Evolutionary conservation across 2,329 filamentous ascomycete species (phyloP).

Genomic region (Monilinia aucupariae): DNA sequence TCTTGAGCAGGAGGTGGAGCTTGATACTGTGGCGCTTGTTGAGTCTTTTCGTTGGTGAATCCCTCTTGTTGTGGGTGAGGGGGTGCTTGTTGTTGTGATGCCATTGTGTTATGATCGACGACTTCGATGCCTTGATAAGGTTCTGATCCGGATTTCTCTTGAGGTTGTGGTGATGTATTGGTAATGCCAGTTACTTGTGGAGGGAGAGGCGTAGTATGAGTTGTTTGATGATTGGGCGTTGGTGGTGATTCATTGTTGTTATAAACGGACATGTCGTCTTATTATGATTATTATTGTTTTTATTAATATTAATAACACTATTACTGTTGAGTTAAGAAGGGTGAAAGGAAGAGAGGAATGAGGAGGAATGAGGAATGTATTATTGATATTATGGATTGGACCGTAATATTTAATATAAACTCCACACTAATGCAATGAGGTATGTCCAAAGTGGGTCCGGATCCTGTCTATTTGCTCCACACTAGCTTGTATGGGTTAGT

Average conservation of each 20-base stretch:
- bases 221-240: too few relatives aligned
- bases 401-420: not conserved
- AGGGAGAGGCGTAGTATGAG: not conserved
- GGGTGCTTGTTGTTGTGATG: not conserved
- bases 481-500: too few relatives aligned
- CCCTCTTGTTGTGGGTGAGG: constrained; percentile 13
- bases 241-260: not conserved
- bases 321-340: too few relatives aligned
- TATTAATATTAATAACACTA: too few relatives aligned
- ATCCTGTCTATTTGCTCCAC: too few relatives aligned
- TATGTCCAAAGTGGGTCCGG: not conserved
- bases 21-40: not conserved
- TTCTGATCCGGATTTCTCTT: not conserved
- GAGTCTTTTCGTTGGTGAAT: not conserved
- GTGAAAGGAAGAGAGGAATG: too few relatives aligned
- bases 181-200: constrained; percentile 8
- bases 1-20: not conserved
- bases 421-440: not conserved
- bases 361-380: not conserved
- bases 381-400: too few relatives aligned
- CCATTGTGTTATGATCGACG: constrained; percentile 6
- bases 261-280: constrained; percentile 2
- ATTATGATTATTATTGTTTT: not conserved
- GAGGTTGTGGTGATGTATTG: not conserved
- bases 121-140: constrained; percentile 15